Percentiles rank a stretch among this genome's conserved stretches.
These are phyloP conservation scores for Cupressus sempervirens DNA, from an alignment of 75 land plant genomes.

Conservation along the genomic window DNA sequence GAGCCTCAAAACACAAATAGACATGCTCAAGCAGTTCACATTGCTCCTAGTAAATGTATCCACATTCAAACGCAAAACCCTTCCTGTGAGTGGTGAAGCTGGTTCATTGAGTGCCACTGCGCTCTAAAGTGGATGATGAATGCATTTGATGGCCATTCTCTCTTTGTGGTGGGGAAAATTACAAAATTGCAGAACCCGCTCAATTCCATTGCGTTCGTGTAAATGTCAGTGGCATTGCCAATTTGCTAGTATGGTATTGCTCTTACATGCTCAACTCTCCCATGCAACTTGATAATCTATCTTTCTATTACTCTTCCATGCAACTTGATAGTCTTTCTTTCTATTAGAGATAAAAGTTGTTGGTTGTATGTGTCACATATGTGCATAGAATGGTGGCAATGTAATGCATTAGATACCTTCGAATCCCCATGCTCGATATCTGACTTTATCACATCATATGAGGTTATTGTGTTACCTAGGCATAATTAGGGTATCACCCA, in stretches of 20 bases:
- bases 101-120: neutral
- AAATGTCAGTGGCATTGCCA: neutral
- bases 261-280: too few relatives aligned
- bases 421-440: too few relatives aligned
- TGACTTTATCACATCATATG: too few relatives aligned
- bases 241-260: neutral
- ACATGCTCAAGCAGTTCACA: neutral
- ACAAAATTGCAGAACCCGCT: neutral
- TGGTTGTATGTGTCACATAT: too few relatives aligned
- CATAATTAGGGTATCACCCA: too few relatives aligned
- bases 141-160: neutral
- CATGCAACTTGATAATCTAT: too few relatives aligned
- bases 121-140: slow-evolving; percentile 1
- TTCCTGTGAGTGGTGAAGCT: neutral
- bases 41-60: neutral
- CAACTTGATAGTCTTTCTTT: too few relatives aligned
- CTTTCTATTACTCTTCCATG: too few relatives aligned
- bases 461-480: too few relatives aligned
- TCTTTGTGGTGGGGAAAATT: neutral
- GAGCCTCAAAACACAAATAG: neutral
- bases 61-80: neutral
- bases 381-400: too few relatives aligned
- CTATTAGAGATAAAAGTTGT: too few relatives aligned
- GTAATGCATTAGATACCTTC: too few relatives aligned
- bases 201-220: neutral